phyloP scores from a whole-genome alignment of 257 asterid species.

The Perilla frutescens region DNA sequence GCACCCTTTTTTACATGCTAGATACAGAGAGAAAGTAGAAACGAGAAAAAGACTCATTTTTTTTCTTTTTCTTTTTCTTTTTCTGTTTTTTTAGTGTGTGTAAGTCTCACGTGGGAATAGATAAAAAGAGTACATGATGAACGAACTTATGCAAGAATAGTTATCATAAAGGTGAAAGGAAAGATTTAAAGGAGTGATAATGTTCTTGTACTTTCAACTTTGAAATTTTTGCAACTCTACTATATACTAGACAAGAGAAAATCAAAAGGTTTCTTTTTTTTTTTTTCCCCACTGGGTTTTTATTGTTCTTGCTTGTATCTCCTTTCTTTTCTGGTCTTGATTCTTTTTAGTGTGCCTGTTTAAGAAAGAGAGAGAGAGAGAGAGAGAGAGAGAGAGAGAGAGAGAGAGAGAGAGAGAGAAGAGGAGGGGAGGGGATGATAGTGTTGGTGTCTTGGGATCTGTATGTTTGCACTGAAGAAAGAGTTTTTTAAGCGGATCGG shows the following conservation, averaged over 20 bases:
- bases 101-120: conserved; percentile 80
- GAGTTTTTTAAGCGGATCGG: conserved; percentile 48
- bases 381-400: not conserved
- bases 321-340: conserved; percentile 11
- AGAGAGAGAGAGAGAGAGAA: not conserved
- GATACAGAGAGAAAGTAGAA: conserved; percentile 42
- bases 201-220: conserved; percentile 57
- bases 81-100: conserved; percentile 25
- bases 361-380: conserved; percentile 9
- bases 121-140: conserved; percentile 50
- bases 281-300: conserved; percentile 6
- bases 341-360: conserved; percentile 15
- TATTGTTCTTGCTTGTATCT: conserved; percentile 17
- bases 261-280: not conserved
- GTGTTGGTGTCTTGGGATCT: conserved; percentile 58
- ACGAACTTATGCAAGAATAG: conserved; percentile 44
- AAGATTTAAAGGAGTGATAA: conserved; percentile 51
- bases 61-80: not conserved
- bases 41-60: conserved; percentile 31
- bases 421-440: conserved; percentile 24
- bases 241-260: conserved; percentile 26
- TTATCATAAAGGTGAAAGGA: conserved; percentile 50
- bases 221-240: conserved; percentile 42
- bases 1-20: conserved; percentile 40
- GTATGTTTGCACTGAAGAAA: conserved; percentile 46